Percentiles rank a stretch among this genome's conserved stretches.
Evolutionary conservation across 2,329 filamentous ascomycete genomes (phyloP).

Genomic region (Tetracladium maxilliforme): DNA sequence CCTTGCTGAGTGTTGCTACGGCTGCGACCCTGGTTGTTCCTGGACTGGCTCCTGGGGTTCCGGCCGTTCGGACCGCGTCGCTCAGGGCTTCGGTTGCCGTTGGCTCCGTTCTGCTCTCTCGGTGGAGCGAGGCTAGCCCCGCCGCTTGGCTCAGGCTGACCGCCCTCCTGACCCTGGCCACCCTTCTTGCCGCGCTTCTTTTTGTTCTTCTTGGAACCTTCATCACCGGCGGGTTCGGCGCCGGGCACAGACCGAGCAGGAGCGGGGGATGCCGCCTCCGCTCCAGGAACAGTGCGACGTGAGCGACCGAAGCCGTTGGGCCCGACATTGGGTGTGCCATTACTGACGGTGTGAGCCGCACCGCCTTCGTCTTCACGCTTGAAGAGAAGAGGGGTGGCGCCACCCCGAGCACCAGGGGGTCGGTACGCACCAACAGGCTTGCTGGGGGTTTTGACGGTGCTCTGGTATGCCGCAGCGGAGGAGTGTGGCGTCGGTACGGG

Average conservation of each 20-base stretch:
- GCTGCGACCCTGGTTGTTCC: constrained; percentile 30
- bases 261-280: constrained; percentile 53
- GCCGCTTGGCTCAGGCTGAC: too few species aligned
- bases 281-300: constrained; percentile 74
- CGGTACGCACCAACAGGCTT: constrained; percentile 97
- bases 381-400: constrained; percentile 81
- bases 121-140: constrained; percentile 21
- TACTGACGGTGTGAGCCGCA: constrained; percentile 68
- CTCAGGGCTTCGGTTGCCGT: constrained; percentile 50
- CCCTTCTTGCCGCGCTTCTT: constrained; percentile 96
- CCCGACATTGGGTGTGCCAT: constrained; percentile 49
- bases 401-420: constrained; percentile 82
- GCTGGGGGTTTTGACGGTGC: constrained; percentile 80
- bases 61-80: constrained; percentile 38
- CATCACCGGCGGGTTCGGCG: constrained; percentile 46
- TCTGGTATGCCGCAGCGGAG: constrained; percentile 70
- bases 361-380: constrained; percentile 96
- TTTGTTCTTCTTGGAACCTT: constrained; percentile 80
- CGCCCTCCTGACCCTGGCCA: constrained; percentile 60
- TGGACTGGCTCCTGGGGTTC: constrained; percentile 36
- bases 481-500: constrained; percentile 65
- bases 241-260: constrained; percentile 56
- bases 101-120: constrained; percentile 26
- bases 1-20: constrained; percentile 30
- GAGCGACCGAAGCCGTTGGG: constrained; percentile 68